Evolutionary conservation across 768 basidiomycete genomes (phyloP).

Genomic region (Leucogyrophana mollusca): DNA sequence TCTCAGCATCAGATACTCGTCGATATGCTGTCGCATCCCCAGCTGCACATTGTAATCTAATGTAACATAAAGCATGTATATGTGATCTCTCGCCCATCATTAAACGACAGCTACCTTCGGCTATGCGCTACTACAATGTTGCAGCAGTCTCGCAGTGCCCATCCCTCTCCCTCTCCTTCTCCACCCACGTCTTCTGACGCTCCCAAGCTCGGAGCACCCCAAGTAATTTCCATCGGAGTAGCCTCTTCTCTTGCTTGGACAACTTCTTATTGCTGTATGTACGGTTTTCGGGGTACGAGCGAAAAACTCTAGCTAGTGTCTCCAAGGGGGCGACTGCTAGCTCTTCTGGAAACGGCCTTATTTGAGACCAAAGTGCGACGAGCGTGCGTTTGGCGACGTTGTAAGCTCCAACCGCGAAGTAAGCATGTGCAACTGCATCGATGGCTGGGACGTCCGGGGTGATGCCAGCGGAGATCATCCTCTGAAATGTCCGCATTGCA

Average conservation of each 20-base stretch:
- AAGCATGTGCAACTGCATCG: constrained; percentile 69
- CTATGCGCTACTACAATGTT: no score
- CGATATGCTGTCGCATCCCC: no score
- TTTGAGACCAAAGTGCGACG: constrained; percentile 60
- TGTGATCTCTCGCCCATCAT: no score
- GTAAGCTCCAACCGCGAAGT: constrained; percentile 55
- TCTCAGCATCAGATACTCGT: no score
- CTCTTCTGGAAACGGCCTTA: constrained; percentile 58
- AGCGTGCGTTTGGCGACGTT: constrained; percentile 52
- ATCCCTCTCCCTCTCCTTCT: no score
- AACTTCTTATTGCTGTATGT: constrained; percentile 18
- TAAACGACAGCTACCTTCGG: no score
- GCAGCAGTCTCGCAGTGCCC: no score
- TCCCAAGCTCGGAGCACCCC: no score
- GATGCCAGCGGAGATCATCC: constrained; percentile 62
- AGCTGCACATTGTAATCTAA: no score
- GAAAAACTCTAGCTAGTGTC: constrained; percentile 47
- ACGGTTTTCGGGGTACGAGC: constrained; percentile 31
- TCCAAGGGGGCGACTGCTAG: constrained; percentile 44
- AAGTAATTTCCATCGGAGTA: constrained; percentile 38
- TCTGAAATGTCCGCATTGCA: constrained; percentile 55
- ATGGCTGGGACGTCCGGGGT: constrained; percentile 70
- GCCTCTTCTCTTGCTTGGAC: constrained; percentile 31
- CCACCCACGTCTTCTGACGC: no score
- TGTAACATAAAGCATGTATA: no score